These are phyloP conservation scores for Paraurostyla sp. DNA, from an alignment of 73 alveolate species.

Conservation along the genomic window DNA sequence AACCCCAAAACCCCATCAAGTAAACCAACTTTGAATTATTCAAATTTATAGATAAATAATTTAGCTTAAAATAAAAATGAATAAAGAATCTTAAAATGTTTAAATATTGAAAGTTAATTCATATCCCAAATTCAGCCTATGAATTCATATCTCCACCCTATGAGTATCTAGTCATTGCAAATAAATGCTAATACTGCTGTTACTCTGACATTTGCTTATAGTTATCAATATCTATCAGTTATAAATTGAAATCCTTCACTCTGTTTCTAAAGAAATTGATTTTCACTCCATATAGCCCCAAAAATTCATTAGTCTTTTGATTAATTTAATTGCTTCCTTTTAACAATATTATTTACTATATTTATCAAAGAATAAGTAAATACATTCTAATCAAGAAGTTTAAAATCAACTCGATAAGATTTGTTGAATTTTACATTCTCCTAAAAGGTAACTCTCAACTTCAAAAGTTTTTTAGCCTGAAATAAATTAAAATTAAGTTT, in stretches of 20 bases:
- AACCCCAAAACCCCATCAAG: too few species aligned
- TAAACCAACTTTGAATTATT: too few species aligned
- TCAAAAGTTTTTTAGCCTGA: background rate
- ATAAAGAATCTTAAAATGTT: too few species aligned
- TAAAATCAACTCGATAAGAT: constrained; percentile 3
- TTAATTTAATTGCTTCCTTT: background rate
- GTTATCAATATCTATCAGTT: background rate
- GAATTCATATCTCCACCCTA: too few species aligned
- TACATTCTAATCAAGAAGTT: background rate
- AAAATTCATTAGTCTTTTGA: background rate
- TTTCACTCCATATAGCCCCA: background rate
- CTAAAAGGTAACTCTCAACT: background rate
- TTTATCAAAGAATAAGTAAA: background rate
- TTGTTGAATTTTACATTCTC: background rate
- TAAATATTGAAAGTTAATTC: too few species aligned
- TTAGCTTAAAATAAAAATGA: too few species aligned
- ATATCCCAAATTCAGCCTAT: too few species aligned
- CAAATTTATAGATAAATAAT: too few species aligned
- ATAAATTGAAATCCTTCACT: background rate
- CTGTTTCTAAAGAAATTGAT: background rate
- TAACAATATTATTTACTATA: background rate
- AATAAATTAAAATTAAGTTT: too few species aligned
- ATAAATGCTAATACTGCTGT: background rate
- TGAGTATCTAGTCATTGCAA: background rate
- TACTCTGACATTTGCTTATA: background rate